Conservation (phyloP, 768 basidiomycete species). For the Kwoniella heveanensis region DNA sequence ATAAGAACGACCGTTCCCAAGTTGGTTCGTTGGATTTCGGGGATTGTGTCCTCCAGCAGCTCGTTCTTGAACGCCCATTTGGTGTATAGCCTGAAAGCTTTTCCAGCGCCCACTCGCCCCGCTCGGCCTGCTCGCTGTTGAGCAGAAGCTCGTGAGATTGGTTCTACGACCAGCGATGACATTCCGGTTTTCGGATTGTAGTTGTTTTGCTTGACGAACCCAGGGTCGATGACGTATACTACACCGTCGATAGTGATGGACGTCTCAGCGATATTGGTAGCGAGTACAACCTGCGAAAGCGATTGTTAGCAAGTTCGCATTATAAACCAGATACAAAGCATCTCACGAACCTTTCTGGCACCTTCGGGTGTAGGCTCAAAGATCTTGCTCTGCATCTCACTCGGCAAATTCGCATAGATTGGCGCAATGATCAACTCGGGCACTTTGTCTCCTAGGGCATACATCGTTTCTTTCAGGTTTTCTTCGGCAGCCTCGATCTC, state of each 20-base stretch:
- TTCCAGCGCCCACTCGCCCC: conserved; percentile 95
- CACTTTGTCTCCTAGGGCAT: conserved; percentile 93
- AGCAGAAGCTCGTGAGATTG: conserved; percentile 95
- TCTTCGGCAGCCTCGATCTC: conserved; percentile 98
- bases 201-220: conserved; percentile 98
- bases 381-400: conserved; percentile 99
- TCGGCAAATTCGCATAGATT: conserved; percentile 98
- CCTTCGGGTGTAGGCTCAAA: conserved; percentile 98
- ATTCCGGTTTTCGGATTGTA: conserved; percentile 98
- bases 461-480: conserved; percentile 90
- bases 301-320: too few relatives aligned
- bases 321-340: too few relatives aligned
- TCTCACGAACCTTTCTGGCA: conserved; percentile 69
- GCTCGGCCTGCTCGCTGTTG: conserved; percentile 96
- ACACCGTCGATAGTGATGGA: conserved; percentile 99
- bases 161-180: conserved; percentile 94
- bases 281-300: conserved; percentile 71
- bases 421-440: conserved; percentile 92
- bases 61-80: conserved; percentile 98
- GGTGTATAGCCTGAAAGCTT: conserved; percentile 96
- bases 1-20: conserved; percentile 91
- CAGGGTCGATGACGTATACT: conserved; percentile 98
- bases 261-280: conserved; percentile 99
- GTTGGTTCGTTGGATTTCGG: conserved; percentile 99
- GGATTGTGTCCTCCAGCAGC: conserved; percentile 93